Evolutionary conservation across 441 rosid genomes (phyloP).

Genomic region (Jatropha multifida): DNA sequence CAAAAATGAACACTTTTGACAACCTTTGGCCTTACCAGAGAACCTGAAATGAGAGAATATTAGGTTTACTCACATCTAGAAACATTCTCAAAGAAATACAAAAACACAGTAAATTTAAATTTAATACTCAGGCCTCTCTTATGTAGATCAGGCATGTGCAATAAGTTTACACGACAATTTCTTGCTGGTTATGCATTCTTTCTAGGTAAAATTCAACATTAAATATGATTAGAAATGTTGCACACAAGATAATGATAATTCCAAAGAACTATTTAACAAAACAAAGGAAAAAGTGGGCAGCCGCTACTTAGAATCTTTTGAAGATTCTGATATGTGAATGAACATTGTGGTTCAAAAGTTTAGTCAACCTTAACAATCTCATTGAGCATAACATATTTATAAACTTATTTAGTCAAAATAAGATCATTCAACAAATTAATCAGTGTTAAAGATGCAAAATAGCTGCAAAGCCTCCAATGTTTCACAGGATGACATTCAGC

Average conservation of each 20-base stretch:
- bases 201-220: neutral
- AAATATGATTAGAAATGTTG: neutral
- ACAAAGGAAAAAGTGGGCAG: neutral
- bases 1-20: conserved; percentile 97
- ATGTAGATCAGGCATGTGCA: neutral
- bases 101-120: neutral
- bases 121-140: neutral
- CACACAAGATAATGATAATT: neutral
- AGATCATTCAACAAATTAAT: neutral
- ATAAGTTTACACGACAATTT: neutral
- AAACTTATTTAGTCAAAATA: neutral
- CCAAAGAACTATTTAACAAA: neutral
- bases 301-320: neutral
- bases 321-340: neutral
- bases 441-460: neutral
- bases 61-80: conserved; percentile 9
- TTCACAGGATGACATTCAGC: neutral
- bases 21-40: conserved; percentile 98
- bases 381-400: neutral
- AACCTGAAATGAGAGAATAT: conserved; percentile 52
- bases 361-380: neutral
- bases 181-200: neutral
- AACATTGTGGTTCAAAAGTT: neutral
- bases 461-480: neutral
- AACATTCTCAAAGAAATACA: neutral